A percentile compares a stretch with the other conserved stretches of the same genome.
Evolutionary conservation across 495 filamentous ascomycete species (phyloP).

Genomic region (Aspergillus indologenus): DNA sequence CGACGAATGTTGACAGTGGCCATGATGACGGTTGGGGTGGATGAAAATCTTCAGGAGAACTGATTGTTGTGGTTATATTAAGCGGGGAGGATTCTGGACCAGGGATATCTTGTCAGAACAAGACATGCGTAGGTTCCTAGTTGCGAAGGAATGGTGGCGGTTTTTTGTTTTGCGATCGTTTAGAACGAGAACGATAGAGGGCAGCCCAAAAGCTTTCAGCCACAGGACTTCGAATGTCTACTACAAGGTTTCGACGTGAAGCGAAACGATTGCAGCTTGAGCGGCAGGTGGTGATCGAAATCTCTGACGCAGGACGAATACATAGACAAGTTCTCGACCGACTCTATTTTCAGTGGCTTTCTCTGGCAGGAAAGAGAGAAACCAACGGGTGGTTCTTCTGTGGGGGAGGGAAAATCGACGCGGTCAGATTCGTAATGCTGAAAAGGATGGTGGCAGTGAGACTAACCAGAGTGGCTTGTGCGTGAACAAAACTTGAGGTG

Average conservation of each 20-base stretch:
- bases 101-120: constrained; percentile 42
- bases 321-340: constrained; percentile 61
- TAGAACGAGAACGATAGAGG: constrained; percentile 19
- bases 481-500: constrained; percentile 10
- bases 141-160: constrained; percentile 54
- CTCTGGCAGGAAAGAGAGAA: constrained; percentile 38
- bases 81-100: constrained; percentile 42
- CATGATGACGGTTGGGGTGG: constrained; percentile 59
- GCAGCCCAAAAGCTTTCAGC: constrained; percentile 55
- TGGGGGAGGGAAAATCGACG: constrained; percentile 3
- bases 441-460: constrained; percentile 16
- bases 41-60: constrained; percentile 18
- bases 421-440: constrained; percentile 30
- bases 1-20: constrained; percentile 95
- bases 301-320: constrained; percentile 75
- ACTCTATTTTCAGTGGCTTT: constrained; percentile 34
- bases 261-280: constrained; percentile 93
- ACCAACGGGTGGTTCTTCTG: constrained; percentile 36
- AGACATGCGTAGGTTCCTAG: constrained; percentile 55
- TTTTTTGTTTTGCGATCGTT: constrained; percentile 27
- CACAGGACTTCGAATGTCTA: constrained; percentile 78
- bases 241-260: constrained; percentile 85
- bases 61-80: constrained; percentile 15
- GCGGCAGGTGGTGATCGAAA: constrained; percentile 79
- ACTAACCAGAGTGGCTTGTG: constrained; percentile 24